Evolutionary conservation across 2,329 filamentous ascomycete species (phyloP), one percentile per base, ranked within the genome.

Genomic region (Fusarium goolgardi): DNA sequence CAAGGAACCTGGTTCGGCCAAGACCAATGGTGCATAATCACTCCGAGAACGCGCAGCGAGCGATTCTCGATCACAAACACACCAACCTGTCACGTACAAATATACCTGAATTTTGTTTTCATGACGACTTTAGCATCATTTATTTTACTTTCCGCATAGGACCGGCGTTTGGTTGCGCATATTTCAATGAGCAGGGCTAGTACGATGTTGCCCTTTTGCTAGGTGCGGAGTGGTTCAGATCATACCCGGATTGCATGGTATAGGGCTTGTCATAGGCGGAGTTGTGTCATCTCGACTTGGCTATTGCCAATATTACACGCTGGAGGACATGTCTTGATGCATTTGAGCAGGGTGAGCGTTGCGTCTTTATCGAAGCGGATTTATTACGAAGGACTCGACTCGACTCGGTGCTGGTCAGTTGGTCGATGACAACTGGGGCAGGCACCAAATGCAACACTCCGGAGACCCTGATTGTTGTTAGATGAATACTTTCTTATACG

Each of bases 1-100:
- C 59, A 77, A 75, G 53, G 70, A 70, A n/a, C 73, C 77, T 13
- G 63, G 71, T 52, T 72, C 76, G 34, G 54, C 69, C 45, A 75
- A 74, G 43, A 70, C 75, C 29, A 79, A 80, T 55, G 78, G 77
- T 43, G 75, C 77, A 40, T 76, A 74, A 71, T 65, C 40, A 49
- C 25, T 9, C 45, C 27, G 32, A 51, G 41, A 50, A 31, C 43
- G 32, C 49, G 45, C 41, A 51, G 32, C 39, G 15, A 32, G 41
- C 23, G 18, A 47, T 51, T 56, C 34, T 51, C 41, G 34, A 32
- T 20, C 20, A 58, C 29, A 21, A 46, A 37, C 45, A 47, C 51
- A 39, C 29, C 18, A 40, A 52, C 52, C 46, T 54, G 62, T 60
- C 65, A 69, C 46, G 56, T 55, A 69, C 57, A 65, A 62, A 69